Conservation (phyloP, 1,139 yeast genomes). For the Yueomyces sp. region DNA sequence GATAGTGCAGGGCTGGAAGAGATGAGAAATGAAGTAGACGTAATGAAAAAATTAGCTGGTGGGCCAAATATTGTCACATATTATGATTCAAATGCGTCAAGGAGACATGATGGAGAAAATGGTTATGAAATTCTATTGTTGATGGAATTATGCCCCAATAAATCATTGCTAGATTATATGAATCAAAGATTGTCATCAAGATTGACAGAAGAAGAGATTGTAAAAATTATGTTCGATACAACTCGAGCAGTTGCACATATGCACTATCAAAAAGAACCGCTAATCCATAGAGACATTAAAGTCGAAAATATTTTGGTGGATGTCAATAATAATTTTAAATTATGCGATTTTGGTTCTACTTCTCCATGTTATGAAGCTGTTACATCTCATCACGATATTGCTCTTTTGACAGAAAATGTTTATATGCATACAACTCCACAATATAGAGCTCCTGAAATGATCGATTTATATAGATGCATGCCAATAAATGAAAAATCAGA, state of each 20-base stretch:
- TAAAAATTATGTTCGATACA: slow-evolving; percentile 72
- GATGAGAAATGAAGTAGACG: slow-evolving; percentile 68
- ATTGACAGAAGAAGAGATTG: slow-evolving; percentile 68
- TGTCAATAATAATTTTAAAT: slow-evolving; percentile 56
- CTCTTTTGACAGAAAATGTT: slow-evolving; percentile 65
- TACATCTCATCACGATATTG: slow-evolving; percentile 29
- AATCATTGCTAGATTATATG: slow-evolving; percentile 89
- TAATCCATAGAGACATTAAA: slow-evolving; percentile 87
- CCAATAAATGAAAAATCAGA: slow-evolving; percentile 93
- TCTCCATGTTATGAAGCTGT: slow-evolving; percentile 42
- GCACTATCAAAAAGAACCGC: slow-evolving; percentile 71
- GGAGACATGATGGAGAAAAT: slow-evolving; percentile 30
- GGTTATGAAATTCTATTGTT: slow-evolving; percentile 74
- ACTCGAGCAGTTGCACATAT: slow-evolving; percentile 77
- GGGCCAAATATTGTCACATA: slow-evolving; percentile 73
- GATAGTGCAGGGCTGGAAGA: slow-evolving; percentile 56
- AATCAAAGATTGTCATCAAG: slow-evolving; percentile 76
- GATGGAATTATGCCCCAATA: slow-evolving; percentile 84
- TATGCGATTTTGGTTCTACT: slow-evolving; percentile 93
- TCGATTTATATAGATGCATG: slow-evolving; percentile 69
- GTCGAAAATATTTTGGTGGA: slow-evolving; percentile 88
- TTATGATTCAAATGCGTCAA: slow-evolving; percentile 90
- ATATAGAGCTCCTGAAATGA: slow-evolving; percentile 93
- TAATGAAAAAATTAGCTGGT: slow-evolving; percentile 74
- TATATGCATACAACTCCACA: slow-evolving; percentile 95